Conservation (phyloP, 2,329 filamentous ascomycete species). For the Penicillium aurantiogriseum region DNA sequence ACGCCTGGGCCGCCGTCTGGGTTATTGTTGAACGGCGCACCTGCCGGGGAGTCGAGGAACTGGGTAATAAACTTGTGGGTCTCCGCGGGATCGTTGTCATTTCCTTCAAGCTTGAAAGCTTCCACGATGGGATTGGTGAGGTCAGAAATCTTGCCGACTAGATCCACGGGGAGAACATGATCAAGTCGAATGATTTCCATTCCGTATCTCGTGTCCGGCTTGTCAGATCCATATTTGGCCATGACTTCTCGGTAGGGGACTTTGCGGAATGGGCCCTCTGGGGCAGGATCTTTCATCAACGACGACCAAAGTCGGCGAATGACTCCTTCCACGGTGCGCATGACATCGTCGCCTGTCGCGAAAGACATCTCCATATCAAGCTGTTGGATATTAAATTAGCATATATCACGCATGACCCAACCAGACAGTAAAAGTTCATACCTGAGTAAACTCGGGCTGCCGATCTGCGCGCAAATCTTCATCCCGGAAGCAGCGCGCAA, state of each 20-base stretch:
- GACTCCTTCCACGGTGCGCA: conserved; percentile 54
- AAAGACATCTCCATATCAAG: conserved; percentile 95
- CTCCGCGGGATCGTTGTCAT: conserved; percentile 49
- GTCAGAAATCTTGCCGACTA: conserved; percentile 72
- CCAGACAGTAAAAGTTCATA: conserved; percentile 34
- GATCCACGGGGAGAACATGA: conserved; percentile 59
- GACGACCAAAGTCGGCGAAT: conserved; percentile 56
- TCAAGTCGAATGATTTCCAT: conserved; percentile 67
- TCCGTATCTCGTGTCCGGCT: conserved; percentile 80
- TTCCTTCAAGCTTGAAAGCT: conserved; percentile 61
- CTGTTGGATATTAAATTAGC: conserved; percentile 42
- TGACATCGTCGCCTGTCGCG: conserved; percentile 68
- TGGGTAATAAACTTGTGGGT: conserved; percentile 62
- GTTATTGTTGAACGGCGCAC: conserved; percentile 62
- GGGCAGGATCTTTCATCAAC: conserved; percentile 46
- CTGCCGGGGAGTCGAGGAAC: conserved; percentile 68
- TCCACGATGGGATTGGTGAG: conserved; percentile 70
- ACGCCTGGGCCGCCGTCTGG: conserved; percentile 76
- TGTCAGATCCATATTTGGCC: conserved; percentile 79
- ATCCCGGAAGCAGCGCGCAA: conserved; percentile 92
- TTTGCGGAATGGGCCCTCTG: conserved; percentile 52
- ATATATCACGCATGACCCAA: neutral
- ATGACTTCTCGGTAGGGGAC: conserved; percentile 77
- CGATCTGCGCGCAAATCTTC: conserved; percentile 89
- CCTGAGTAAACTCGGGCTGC: conserved; percentile 95